Percentiles rank a stretch among this genome's conserved stretches.
Conservation (phyloP, 345 rosid genomes). For the Orychophragmus violaceus region DNA sequence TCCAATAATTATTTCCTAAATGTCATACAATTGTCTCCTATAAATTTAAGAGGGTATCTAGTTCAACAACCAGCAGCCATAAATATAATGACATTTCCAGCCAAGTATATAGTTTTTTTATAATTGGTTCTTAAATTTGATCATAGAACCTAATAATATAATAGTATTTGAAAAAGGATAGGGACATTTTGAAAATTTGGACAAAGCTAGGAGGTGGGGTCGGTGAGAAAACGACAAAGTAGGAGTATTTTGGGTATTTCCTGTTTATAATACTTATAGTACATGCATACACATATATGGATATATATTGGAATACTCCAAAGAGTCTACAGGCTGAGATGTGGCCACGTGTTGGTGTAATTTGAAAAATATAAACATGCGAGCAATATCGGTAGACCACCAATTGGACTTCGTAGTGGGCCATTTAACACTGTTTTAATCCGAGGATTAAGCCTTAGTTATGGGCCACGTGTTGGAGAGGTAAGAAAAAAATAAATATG, state of each 20-base stretch:
- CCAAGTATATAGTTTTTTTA: neutral
- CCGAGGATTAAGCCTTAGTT: too few relatives aligned
- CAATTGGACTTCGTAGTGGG: too few relatives aligned
- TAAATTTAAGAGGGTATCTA: conserved; percentile 16
- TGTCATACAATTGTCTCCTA: conserved; percentile 25
- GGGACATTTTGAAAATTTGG: conserved; percentile 19
- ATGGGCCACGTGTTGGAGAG: too few relatives aligned
- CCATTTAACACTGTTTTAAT: too few relatives aligned
- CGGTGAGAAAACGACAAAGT: conserved; percentile 22
- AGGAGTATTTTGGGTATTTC: neutral
- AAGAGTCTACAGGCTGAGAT: conserved; percentile 7
- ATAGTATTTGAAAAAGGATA: neutral
- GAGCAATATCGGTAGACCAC: too few relatives aligned
- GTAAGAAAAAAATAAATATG: too few relatives aligned
- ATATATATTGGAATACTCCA: conserved; percentile 23
- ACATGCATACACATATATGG: neutral
- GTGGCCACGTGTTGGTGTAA: conserved; percentile 24
- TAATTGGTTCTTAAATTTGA: neutral
- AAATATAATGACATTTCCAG: conserved; percentile 25
- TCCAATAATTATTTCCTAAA: conserved; percentile 12
- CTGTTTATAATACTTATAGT: neutral
- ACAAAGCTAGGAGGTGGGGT: conserved; percentile 27
- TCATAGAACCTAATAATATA: conserved; percentile 1
- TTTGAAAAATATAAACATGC: neutral
- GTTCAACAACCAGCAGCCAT: conserved; percentile 34